A percentile compares a stretch with the other conserved stretches of the same genome.
Evolutionary conservation across 2,329 filamentous ascomycete species (phyloP).

Genomic region (Hypoxylon sp.): DNA sequence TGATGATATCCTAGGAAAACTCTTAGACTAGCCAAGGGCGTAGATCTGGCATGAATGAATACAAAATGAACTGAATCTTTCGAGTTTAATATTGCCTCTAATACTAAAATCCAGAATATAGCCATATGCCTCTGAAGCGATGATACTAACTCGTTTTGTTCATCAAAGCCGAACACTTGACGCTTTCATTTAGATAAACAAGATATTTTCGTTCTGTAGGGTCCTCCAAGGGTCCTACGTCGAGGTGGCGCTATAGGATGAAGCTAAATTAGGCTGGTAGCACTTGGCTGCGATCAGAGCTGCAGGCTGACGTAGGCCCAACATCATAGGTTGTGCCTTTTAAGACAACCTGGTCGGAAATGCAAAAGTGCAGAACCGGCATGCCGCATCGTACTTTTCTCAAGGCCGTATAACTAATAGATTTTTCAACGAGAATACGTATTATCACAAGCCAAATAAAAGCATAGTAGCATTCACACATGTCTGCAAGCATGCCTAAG

Average conservation of each 20-base stretch:
- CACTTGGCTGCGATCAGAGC: slow-evolving; percentile 27
- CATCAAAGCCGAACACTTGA: not conserved
- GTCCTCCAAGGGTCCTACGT: slow-evolving; percentile 34
- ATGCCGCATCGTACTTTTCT: not conserved
- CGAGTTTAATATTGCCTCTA: slow-evolving; percentile 2
- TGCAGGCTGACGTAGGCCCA: slow-evolving; percentile 51
- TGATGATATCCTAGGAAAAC: slow-evolving; percentile 25
- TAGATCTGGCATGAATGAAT: slow-evolving; percentile 37
- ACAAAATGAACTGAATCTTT: slow-evolving; percentile 23
- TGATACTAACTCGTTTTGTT: not conserved
- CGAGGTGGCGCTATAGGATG: slow-evolving; percentile 27
- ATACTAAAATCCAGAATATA: not conserved
- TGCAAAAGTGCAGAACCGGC: slow-evolving; percentile 24
- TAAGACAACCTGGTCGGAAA: slow-evolving; percentile 19
- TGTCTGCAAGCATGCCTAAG: slow-evolving; percentile 19
- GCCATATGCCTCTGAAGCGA: not conserved
- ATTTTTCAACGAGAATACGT: not conserved
- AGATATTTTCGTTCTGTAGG: slow-evolving; percentile 13
- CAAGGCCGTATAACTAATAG: not conserved
- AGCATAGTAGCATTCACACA: not conserved
- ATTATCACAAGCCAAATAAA: not conserved
- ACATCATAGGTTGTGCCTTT: slow-evolving; percentile 44
- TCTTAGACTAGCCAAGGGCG: slow-evolving; percentile 27
- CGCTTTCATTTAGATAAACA: not conserved
- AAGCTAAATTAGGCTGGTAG: slow-evolving; percentile 37